Percentiles rank a stretch among this genome's conserved stretches.
Conservation (phyloP, 2,329 filamentous ascomycete species). For the Akanthomyces uredinophilus region DNA sequence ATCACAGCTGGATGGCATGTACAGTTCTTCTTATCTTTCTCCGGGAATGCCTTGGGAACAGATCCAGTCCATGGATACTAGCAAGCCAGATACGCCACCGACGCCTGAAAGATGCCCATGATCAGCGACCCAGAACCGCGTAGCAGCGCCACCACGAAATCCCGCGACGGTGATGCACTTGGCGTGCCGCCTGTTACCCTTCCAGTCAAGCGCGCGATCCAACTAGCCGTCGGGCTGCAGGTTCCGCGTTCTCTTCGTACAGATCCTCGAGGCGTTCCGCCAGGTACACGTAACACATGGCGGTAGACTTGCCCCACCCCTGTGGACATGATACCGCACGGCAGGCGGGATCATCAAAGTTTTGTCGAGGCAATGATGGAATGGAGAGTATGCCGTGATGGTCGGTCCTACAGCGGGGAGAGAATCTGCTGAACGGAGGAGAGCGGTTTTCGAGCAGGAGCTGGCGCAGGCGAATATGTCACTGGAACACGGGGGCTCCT, state of each 20-base stretch:
- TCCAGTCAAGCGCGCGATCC: not conserved
- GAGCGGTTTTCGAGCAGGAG: constrained; percentile 2
- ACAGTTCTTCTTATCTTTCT: not conserved
- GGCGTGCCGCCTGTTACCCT: not conserved
- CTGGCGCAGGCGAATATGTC: not conserved
- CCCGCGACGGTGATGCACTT: not conserved
- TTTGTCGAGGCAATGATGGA: not conserved
- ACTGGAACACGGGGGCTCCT: not conserved
- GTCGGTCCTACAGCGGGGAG: not conserved
- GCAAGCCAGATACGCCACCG: not conserved
- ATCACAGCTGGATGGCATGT: no score
- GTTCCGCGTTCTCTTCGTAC: not conserved
- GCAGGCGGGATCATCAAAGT: no score
- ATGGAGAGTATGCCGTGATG: not conserved
- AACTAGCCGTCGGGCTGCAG: not conserved
- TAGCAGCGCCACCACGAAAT: not conserved
- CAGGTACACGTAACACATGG: not conserved
- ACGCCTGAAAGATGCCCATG: not conserved
- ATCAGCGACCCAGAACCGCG: not conserved
- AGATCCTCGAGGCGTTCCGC: constrained; percentile 1
- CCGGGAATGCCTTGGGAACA: no score
- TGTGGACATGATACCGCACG: no score
- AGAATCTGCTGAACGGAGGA: not conserved
- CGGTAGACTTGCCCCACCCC: not conserved
- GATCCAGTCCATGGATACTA: not conserved